Conservation (phyloP, 2,329 filamentous ascomycete species). For the Alternaria novae-zelandiae region DNA sequence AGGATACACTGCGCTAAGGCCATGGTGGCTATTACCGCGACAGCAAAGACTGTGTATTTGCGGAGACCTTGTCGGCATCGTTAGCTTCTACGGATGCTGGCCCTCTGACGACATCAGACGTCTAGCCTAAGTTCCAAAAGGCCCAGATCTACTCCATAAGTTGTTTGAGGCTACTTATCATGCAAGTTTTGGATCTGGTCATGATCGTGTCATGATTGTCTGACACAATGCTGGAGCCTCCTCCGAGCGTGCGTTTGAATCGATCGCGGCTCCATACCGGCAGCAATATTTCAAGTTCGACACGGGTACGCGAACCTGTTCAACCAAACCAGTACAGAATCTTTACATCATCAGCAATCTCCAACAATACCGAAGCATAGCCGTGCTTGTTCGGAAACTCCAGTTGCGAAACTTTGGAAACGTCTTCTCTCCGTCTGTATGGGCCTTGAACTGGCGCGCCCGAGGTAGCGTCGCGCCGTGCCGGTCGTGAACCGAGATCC, state of each 20-base stretch:
- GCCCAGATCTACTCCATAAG: neutral
- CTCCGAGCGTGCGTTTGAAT: neutral
- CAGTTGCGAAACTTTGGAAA: neutral
- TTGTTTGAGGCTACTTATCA: neutral
- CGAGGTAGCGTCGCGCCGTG: conserved; percentile 32
- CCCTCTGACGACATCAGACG: conserved; percentile 11
- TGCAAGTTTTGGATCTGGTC: neutral
- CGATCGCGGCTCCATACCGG: neutral
- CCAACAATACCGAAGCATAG: neutral
- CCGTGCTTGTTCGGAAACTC: neutral
- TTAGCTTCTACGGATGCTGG: neutral
- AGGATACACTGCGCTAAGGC: conserved; percentile 2
- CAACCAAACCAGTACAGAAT: neutral
- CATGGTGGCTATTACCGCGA: neutral
- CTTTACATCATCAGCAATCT: neutral
- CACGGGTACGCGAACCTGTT: neutral
- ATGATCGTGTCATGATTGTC: conserved; percentile 10
- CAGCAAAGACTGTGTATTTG: neutral
- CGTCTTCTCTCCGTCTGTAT: neutral
- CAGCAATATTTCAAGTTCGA: neutral
- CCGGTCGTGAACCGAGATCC: conserved; percentile 33
- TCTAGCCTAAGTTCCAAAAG: conserved; percentile 4
- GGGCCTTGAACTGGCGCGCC: conserved; percentile 19
- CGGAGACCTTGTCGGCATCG: neutral
- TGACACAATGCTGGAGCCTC: conserved; percentile 1